These are phyloP conservation scores for Coemansia guatemalensis DNA, from an alignment of 192 early-diverging fungal genomes.

Conservation along the genomic window DNA sequence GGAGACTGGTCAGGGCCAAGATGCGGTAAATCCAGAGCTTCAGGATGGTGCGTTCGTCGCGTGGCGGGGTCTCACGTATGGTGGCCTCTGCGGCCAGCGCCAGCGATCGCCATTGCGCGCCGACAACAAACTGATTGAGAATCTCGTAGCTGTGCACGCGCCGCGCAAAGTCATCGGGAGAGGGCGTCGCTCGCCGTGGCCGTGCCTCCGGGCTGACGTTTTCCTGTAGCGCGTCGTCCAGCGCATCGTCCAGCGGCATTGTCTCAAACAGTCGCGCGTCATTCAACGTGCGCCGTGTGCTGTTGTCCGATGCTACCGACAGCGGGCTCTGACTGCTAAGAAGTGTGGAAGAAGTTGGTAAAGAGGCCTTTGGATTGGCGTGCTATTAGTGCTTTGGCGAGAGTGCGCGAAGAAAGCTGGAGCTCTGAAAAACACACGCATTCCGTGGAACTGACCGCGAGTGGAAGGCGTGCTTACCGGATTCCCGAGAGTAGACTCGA, in stretches of 20 bases:
- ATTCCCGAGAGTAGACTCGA: conserved; percentile 32
- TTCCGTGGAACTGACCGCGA: too few relatives aligned
- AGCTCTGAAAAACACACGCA: background rate
- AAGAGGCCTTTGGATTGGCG: too few relatives aligned
- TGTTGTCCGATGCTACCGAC: background rate
- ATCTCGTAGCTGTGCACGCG: conserved; percentile 28
- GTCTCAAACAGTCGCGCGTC: conserved; percentile 35
- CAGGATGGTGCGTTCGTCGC: conserved; percentile 9
- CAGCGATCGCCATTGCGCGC: conserved; percentile 43
- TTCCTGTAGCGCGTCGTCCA: conserved; percentile 28
- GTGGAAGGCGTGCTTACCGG: conserved; percentile 11
- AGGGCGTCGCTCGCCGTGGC: conserved; percentile 34
- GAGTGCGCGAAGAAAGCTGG: background rate
- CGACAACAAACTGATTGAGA: conserved; percentile 36
- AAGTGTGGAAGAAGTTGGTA: too few relatives aligned
- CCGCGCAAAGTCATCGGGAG: conserved; percentile 15
- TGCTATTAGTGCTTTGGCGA: background rate
- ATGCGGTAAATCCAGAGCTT: conserved; percentile 40
- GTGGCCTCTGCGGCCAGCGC: conserved; percentile 35
- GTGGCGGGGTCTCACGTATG: conserved; percentile 11
- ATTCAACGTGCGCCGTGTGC: conserved; percentile 17
- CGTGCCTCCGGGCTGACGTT: conserved; percentile 20
- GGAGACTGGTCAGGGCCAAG: conserved; percentile 18
- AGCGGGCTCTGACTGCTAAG: conserved; percentile 5
- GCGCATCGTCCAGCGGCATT: conserved; percentile 25